Base-by-base conservation (phyloP, 164 flowering plant genomes). In the Vitis cinerea region DNA sequence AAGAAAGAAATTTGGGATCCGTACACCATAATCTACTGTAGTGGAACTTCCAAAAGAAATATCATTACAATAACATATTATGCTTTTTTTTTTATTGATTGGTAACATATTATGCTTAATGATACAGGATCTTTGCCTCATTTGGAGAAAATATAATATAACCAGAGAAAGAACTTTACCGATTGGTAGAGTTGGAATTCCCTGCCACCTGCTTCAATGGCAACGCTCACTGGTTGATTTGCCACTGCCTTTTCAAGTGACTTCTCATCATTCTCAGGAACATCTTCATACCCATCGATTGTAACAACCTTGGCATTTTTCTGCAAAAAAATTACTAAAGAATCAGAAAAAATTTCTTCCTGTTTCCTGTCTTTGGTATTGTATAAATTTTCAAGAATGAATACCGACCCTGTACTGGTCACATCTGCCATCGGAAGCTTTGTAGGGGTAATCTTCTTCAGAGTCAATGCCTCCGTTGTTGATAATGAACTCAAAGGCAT, bases 141-240 rank as follows among this genome's bases (percentile, higher is more conserved):
- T 14, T 9, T 15, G 60, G 13, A 17, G 27, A 4, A 57, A 16
- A 55, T 11, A 16, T 55, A 14, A 19, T 3, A 57, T 9, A 23
- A 29, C 1, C 44, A 50, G n/a, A 6, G 9, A 19, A 13, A 14
- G 61, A 23, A 61, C 12, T 47, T 76, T 83, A 88, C 93, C 67
- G 89, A 85, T 3, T 68, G 56, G 50, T 93, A 90, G 12, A 88
- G 73, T 72, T 93, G 96, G 84, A 93, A 93, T 10, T 44, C 87
- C 71, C 88, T 72, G 75, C 97, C 94, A 69, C 87, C 86, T 0
- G 72, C 96, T 84, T 91, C 97, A 80, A 93, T 90, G 77, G 96
- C 94, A 61, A 91, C 93, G 13, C 89, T 83, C 1, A 93, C 81
- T 2, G 94, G 94, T 67, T 93, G 97, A 65, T 80, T 75, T 3